Evolutionary conservation across 345 rosid species (phyloP).

Genomic region (Cardiospermum halicacabum): DNA sequence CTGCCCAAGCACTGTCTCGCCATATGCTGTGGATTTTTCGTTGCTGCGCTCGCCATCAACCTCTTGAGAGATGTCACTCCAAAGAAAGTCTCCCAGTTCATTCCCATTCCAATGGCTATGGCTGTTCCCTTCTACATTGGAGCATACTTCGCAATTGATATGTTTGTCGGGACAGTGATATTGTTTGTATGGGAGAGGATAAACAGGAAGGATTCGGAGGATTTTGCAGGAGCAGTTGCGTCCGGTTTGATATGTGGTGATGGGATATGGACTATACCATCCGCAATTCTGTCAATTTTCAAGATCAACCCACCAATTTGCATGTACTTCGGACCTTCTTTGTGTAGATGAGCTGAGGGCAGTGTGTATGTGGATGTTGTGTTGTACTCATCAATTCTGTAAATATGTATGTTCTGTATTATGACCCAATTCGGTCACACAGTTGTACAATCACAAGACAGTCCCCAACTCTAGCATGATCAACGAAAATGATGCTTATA

Average conservation of each 20-base stretch:
- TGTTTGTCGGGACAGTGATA: slow-evolving; percentile 79
- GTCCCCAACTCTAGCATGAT: background rate
- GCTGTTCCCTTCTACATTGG: slow-evolving; percentile 87
- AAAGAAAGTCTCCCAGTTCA: slow-evolving; percentile 57
- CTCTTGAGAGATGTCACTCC: slow-evolving; percentile 71
- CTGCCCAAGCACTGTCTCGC: slow-evolving; percentile 79
- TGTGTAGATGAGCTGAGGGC: slow-evolving; percentile 28
- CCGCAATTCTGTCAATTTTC: slow-evolving; percentile 80
- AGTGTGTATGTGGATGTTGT: slow-evolving; percentile 16
- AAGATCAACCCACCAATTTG: slow-evolving; percentile 88
- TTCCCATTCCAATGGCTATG: slow-evolving; percentile 92
- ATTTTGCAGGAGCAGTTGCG: slow-evolving; percentile 76
- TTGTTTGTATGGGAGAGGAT: slow-evolving; percentile 69
- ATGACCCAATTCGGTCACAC: background rate
- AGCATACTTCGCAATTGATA: slow-evolving; percentile 88
- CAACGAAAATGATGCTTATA: background rate
- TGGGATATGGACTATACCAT: slow-evolving; percentile 89
- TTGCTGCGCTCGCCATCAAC: slow-evolving; percentile 56
- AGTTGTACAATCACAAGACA: background rate
- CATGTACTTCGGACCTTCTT: slow-evolving; percentile 82
- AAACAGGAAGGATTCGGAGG: slow-evolving; percentile 65
- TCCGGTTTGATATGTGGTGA: slow-evolving; percentile 91
- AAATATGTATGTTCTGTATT: slow-evolving; percentile 10
- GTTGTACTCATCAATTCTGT: slow-evolving; percentile 8
- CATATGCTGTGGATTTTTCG: slow-evolving; percentile 65